Percentiles rank a stretch among this genome's conserved stretches.
Evolutionary conservation across 164 flowering plant species (phyloP).

Genomic region (Vitis amurensis): DNA sequence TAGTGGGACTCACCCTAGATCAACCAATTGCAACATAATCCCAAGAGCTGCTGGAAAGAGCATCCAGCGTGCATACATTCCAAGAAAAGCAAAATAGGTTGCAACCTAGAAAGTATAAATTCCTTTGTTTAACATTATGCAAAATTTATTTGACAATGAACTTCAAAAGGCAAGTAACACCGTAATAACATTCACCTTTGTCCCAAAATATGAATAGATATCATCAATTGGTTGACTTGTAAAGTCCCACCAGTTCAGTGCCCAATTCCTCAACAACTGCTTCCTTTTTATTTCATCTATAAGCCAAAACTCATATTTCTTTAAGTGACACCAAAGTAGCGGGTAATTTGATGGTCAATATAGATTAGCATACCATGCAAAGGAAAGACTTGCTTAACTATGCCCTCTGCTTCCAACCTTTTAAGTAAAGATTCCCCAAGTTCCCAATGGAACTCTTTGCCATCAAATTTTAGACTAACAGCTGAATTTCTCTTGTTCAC

Average conservation of each 20-base stretch:
- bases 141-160: not conserved
- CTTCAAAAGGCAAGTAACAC: constrained; percentile 5
- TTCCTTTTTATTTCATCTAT: constrained; percentile 81
- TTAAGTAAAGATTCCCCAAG: constrained; percentile 64
- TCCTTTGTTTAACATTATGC: not conserved
- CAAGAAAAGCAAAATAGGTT: constrained; percentile 85
- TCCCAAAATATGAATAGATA: constrained; percentile 78
- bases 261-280: constrained; percentile 79
- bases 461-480: constrained; percentile 38
- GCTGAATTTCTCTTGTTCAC: constrained; percentile 45
- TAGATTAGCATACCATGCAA: constrained; percentile 69
- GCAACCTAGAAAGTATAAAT: constrained; percentile 54
- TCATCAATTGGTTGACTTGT: constrained; percentile 92
- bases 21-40: constrained; percentile 56
- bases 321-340: constrained; percentile 5
- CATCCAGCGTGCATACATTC: constrained; percentile 92
- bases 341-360: constrained; percentile 2
- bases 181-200: constrained; percentile 52
- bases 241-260: constrained; percentile 72
- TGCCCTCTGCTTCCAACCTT: constrained; percentile 56
- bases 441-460: constrained; percentile 53
- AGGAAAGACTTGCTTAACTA: constrained; percentile 79
- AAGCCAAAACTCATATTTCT: constrained; percentile 13
- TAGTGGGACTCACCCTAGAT: constrained; percentile 62
- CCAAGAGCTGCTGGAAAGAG: constrained; percentile 85